These are phyloP conservation scores for Aristolochia contorta DNA, from an alignment of 164 flowering plant genomes.

Conservation along the genomic window DNA sequence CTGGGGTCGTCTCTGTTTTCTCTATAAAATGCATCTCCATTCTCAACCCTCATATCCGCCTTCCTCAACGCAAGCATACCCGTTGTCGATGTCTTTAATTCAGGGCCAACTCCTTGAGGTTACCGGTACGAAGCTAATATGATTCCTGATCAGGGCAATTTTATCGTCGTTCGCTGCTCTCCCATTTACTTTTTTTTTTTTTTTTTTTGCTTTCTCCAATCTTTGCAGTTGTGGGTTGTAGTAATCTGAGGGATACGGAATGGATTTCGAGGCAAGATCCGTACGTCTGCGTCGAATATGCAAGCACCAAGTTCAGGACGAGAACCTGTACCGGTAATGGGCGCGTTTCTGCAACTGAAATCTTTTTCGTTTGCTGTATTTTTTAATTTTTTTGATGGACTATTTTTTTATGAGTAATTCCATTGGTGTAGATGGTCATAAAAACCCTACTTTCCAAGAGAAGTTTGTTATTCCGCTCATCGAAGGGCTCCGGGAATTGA, in stretches of 20 bases:
- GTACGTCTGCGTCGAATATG: slow-evolving; percentile 79
- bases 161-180: neutral
- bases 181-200: neutral
- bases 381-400: neutral
- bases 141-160: no score
- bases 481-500: slow-evolving; percentile 68
- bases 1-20: no score
- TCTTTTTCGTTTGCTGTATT: neutral
- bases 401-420: neutral
- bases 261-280: slow-evolving; percentile 97
- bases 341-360: neutral
- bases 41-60: neutral
- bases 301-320: slow-evolving; percentile 56
- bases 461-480: slow-evolving; percentile 58
- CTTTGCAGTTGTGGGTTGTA: slow-evolving; percentile 63
- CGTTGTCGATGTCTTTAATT: slow-evolving; percentile 44
- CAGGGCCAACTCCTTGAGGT: slow-evolving; percentile 84
- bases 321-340: slow-evolving; percentile 70
- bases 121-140: slow-evolving; percentile 37
- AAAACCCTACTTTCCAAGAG: slow-evolving; percentile 77
- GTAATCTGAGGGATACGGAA: slow-evolving; percentile 78
- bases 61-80: neutral
- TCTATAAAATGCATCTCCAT: neutral
- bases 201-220: neutral
- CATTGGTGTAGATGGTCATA: slow-evolving; percentile 61